A percentile compares a stretch with the other conserved stretches of the same genome.
These are phyloP conservation scores for Leccinum uliginosum DNA, from an alignment of 768 basidiomycete genomes.

Conservation along the genomic window DNA sequence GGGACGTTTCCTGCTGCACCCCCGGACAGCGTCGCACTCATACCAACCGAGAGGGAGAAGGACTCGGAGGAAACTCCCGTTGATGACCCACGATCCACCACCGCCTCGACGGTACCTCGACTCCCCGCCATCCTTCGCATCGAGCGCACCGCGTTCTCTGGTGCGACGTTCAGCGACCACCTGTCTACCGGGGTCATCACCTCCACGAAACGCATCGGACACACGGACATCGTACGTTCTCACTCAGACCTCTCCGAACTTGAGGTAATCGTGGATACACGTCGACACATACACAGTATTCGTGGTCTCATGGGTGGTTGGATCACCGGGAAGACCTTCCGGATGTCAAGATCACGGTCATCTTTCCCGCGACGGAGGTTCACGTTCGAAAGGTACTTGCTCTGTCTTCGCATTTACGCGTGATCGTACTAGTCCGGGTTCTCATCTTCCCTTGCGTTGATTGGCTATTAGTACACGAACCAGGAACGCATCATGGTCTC, in stretches of 20 bases:
- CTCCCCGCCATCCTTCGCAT: constrained; percentile 66
- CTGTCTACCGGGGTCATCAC: constrained; percentile 39
- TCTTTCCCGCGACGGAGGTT: constrained; percentile 85
- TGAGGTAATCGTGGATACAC: too few relatives aligned
- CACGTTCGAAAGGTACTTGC: constrained; percentile 67
- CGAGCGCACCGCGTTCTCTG: constrained; percentile 68
- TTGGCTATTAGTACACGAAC: constrained; percentile 81
- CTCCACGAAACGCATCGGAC: constrained; percentile 46
- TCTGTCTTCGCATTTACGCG: neutral
- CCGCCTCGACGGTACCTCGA: constrained; percentile 9
- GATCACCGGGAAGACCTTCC: constrained; percentile 32
- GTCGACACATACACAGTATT: constrained; percentile 52
- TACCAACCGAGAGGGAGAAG: neutral
- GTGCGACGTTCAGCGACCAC: constrained; percentile 27
- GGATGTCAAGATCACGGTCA: constrained; percentile 80
- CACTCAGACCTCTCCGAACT: neutral
- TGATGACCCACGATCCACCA: neutral
- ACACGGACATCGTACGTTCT: constrained; percentile 62
- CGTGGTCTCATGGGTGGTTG: constrained; percentile 78
- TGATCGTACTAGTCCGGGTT: neutral
- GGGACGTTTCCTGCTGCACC: constrained; percentile 50
- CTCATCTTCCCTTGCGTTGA: too few relatives aligned
- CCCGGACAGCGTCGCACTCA: neutral
- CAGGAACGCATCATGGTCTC: constrained; percentile 70
- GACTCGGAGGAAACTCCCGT: neutral